Conservation (phyloP, 108 stramenopile species). For the Skeletonema grethae region DNA sequence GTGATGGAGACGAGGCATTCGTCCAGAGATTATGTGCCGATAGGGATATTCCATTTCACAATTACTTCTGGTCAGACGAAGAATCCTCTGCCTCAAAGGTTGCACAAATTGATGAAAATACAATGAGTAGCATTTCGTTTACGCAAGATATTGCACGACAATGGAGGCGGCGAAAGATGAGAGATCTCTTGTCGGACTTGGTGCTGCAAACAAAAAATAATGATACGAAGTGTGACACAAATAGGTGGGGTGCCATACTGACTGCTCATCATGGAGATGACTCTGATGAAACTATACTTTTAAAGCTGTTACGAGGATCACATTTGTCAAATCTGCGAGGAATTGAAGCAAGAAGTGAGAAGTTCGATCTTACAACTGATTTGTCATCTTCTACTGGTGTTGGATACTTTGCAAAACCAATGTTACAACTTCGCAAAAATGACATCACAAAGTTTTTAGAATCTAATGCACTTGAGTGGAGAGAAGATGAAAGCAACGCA, state of each 20-base stretch:
- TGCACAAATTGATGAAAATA: background rate
- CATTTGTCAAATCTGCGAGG: conserved; percentile 78
- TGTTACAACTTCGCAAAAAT: conserved; percentile 65
- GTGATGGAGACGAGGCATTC: conserved; percentile 65
- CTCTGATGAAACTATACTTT: conserved; percentile 76
- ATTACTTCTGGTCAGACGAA: conserved; percentile 59
- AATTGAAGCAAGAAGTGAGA: conserved; percentile 56
- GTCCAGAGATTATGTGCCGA: conserved; percentile 59
- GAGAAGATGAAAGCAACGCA: conserved; percentile 80
- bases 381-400: background rate
- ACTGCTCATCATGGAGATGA: conserved; percentile 90
- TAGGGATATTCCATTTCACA: conserved; percentile 62
- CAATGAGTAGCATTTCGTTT: conserved; percentile 43
- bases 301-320: conserved; percentile 82
- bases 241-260: conserved; percentile 63
- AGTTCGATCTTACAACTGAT: conserved; percentile 20
- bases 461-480: conserved; percentile 53
- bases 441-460: conserved; percentile 60
- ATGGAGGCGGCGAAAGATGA: conserved; percentile 66
- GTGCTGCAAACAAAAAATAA: conserved; percentile 12
- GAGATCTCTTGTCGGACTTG: conserved; percentile 38
- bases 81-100: background rate
- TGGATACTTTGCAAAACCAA: conserved; percentile 70
- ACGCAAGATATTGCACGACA: conserved; percentile 81
- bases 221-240: background rate